phyloP scores from a whole-genome alignment of 352 stramenopile species.

The Pythium pyrilobum region DNA sequence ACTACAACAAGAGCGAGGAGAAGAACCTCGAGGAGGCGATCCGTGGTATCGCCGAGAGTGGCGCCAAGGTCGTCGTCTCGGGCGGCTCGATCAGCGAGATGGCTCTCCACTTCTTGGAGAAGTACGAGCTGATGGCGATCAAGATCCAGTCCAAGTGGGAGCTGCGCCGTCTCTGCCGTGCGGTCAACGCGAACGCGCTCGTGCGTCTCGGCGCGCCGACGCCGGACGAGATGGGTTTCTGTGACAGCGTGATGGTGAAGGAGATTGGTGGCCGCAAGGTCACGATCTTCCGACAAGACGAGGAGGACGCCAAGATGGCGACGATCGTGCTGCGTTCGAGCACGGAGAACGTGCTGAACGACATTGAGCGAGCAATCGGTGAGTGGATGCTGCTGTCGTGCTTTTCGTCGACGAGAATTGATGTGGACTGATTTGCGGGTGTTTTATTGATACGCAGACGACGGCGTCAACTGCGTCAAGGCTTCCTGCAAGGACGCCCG shows the following conservation, averaged over 20 bases:
- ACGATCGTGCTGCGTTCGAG: conserved; percentile 94
- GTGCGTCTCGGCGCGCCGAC: conserved; percentile 96
- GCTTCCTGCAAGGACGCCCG: conserved; percentile 91
- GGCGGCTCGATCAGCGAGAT: conserved; percentile 98
- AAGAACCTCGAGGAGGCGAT: conserved; percentile 97
- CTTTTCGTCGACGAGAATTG: neutral
- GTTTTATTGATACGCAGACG: conserved; percentile 61
- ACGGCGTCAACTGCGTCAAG: conserved; percentile 97
- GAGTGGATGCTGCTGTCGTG: neutral
- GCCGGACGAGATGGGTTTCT: conserved; percentile 97
- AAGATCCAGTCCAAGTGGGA: conserved; percentile 99
- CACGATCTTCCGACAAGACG: conserved; percentile 93
- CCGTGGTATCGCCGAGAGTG: conserved; percentile 94
- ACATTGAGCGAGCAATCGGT: conserved; percentile 96
- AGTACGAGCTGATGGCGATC: conserved; percentile 96
- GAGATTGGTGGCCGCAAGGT: conserved; percentile 97
- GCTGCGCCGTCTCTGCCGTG: conserved; percentile 95
- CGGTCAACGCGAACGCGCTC: conserved; percentile 95
- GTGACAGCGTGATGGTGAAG: conserved; percentile 89
- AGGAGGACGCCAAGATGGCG: conserved; percentile 93
- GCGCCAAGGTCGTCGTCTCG: conserved; percentile 94
- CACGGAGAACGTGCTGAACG: conserved; percentile 97
- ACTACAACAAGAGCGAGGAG: conserved; percentile 99
- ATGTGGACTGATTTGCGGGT: neutral
- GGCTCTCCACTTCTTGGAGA: conserved; percentile 98